phyloP scores from a whole-genome alignment of 2,329 filamentous ascomycete genomes.

The Didymellaceae sp. region DNA sequence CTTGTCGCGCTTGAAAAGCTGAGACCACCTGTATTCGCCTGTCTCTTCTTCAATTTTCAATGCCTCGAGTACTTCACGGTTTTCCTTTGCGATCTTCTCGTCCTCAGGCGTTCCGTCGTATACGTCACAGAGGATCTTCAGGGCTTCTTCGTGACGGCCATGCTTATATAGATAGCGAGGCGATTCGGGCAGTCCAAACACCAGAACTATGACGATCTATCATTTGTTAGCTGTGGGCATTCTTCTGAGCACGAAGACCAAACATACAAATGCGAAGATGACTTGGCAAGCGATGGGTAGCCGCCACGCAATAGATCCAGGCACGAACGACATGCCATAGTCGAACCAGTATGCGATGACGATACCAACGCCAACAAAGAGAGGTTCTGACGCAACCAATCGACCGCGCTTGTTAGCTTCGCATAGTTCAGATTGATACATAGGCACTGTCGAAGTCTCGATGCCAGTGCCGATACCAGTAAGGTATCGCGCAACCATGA shows the following conservation, averaged over 20 bases:
- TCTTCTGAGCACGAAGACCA: no score
- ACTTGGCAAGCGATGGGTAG: slow-evolving; percentile 57
- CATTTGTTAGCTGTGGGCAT: background rate
- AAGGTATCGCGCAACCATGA: slow-evolving; percentile 59
- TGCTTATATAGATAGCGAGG: slow-evolving; percentile 39
- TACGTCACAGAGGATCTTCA: slow-evolving; percentile 58
- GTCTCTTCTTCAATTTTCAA: slow-evolving; percentile 46
- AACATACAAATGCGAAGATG: slow-evolving; percentile 48
- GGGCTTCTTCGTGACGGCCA: slow-evolving; percentile 55
- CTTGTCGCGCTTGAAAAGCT: slow-evolving; percentile 49
- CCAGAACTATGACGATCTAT: slow-evolving; percentile 49
- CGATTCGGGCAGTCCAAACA: slow-evolving; percentile 44
- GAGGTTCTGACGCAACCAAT: slow-evolving; percentile 63
- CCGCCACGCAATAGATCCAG: slow-evolving; percentile 55
- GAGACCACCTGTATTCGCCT: slow-evolving; percentile 49
- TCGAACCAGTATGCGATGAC: slow-evolving; percentile 57
- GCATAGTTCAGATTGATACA: slow-evolving; percentile 61
- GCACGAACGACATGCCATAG: slow-evolving; percentile 47
- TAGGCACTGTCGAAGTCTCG: slow-evolving; percentile 61
- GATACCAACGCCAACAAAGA: slow-evolving; percentile 58
- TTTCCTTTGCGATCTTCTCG: slow-evolving; percentile 60
- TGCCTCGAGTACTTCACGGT: slow-evolving; percentile 51
- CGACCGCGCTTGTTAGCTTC: slow-evolving; percentile 63
- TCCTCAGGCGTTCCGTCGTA: slow-evolving; percentile 57
- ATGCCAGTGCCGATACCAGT: slow-evolving; percentile 62